These are phyloP conservation scores for Pseudocercospora pini-densiflorae DNA, from an alignment of 2,329 filamentous ascomycete genomes.

Conservation along the genomic window DNA sequence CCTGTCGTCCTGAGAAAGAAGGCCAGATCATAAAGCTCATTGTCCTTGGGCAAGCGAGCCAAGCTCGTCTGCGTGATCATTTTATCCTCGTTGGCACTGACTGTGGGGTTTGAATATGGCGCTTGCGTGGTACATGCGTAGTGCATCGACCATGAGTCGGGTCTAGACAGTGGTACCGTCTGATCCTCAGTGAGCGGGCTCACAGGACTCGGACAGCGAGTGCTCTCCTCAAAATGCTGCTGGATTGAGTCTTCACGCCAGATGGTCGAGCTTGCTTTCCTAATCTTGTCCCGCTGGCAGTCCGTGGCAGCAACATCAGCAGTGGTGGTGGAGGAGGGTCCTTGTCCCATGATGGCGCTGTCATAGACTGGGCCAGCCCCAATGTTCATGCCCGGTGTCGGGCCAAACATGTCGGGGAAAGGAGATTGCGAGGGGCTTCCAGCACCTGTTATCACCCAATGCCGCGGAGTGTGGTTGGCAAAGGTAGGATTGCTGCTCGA, in stretches of 20 bases:
- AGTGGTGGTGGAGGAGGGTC: slow-evolving; percentile 25
- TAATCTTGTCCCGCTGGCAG: slow-evolving; percentile 26
- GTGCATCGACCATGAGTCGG: slow-evolving; percentile 38
- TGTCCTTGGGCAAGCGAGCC: slow-evolving; percentile 34
- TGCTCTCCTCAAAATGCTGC: slow-evolving; percentile 29
- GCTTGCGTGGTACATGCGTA: slow-evolving; percentile 35
- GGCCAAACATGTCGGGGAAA: slow-evolving; percentile 33
- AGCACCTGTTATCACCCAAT: slow-evolving; percentile 34
- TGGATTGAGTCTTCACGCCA: slow-evolving; percentile 36
- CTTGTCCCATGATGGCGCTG: slow-evolving; percentile 37
- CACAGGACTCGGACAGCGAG: slow-evolving; percentile 16
- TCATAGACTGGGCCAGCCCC: slow-evolving; percentile 29
- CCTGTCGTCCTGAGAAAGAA: slow-evolving; percentile 46
- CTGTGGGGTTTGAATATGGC: slow-evolving; percentile 28
- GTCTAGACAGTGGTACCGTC: slow-evolving; percentile 20
- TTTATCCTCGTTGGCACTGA: slow-evolving; percentile 25
- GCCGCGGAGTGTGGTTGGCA: slow-evolving; percentile 42
- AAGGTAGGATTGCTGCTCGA: slow-evolving; percentile 32
- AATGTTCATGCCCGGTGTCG: slow-evolving; percentile 30
- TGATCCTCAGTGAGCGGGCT: slow-evolving; percentile 15
- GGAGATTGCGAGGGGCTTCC: slow-evolving; percentile 35
- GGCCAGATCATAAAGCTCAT: slow-evolving; percentile 42
- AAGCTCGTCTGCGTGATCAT: slow-evolving; percentile 41
- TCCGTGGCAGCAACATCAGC: neutral
- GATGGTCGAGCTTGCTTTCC: slow-evolving; percentile 34